phyloP scores from a whole-genome alignment of 257 asterid species.

The Coffea canephora region DNA sequence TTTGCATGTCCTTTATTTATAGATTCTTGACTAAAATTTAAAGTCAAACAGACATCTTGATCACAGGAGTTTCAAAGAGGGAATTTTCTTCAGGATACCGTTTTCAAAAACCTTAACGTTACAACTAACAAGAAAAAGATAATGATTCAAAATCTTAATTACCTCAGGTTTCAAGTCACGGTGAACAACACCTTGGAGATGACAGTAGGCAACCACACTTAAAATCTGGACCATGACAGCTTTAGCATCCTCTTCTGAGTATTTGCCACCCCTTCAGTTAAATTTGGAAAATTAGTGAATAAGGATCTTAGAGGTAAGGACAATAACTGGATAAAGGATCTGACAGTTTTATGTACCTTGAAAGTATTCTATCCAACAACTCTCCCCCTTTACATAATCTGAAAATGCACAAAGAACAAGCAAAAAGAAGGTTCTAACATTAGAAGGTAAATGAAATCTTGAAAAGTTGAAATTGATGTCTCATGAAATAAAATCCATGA shows the following conservation, averaged over 20 bases:
- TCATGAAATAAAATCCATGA: background rate
- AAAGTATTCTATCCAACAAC: slow-evolving; percentile 67
- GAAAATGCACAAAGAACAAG: slow-evolving; percentile 10
- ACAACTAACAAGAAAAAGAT: background rate
- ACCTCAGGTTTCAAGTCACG: slow-evolving; percentile 82
- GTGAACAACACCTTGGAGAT: slow-evolving; percentile 83
- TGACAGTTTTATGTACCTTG: slow-evolving; percentile 40
- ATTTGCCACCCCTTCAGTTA: slow-evolving; percentile 63
- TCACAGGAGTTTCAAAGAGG: background rate
- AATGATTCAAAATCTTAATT: background rate
- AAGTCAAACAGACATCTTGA: background rate
- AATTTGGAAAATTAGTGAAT: slow-evolving; percentile 14
- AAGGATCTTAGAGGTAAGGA: slow-evolving; percentile 1
- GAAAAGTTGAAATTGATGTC: background rate
- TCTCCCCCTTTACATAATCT: slow-evolving; percentile 93
- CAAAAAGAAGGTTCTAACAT: background rate
- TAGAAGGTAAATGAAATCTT: background rate
- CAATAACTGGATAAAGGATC: background rate
- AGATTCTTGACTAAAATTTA: background rate
- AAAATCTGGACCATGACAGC: slow-evolving; percentile 60
- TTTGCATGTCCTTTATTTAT: background rate
- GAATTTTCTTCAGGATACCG: background rate
- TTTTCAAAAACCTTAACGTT: background rate
- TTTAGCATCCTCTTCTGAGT: slow-evolving; percentile 67
- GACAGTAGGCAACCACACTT: slow-evolving; percentile 70